Evolutionary conservation across 139 green algal species (phyloP).

Genomic region (Zygnema cylindricum): DNA sequence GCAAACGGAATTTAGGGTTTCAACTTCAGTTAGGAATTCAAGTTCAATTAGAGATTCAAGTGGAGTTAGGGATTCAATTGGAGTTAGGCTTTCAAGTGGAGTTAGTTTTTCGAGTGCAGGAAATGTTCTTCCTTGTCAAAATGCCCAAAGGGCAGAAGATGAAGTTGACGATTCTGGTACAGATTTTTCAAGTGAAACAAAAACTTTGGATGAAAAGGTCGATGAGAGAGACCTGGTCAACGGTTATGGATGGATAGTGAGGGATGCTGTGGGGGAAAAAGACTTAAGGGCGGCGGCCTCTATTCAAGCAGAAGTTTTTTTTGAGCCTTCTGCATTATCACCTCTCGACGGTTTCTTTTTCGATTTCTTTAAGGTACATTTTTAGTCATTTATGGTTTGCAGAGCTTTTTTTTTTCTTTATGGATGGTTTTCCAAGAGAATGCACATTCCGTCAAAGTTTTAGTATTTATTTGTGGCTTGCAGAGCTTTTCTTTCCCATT

Average conservation of each 20-base stretch:
- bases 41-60: too few species aligned
- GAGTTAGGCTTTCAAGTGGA: too few species aligned
- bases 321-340: conserved; percentile 20
- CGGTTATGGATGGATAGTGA: background rate
- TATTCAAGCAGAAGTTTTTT: conserved; percentile 19
- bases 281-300: background rate
- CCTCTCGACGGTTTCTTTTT: conserved; percentile 16
- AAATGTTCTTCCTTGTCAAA: too few species aligned
- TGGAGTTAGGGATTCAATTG: too few species aligned
- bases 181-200: too few species aligned
- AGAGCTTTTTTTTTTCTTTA: background rate
- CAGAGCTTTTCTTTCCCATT: background rate
- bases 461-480: background rate
- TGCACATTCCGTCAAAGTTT: background rate
- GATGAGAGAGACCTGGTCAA: background rate
- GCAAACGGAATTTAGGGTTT: too few species aligned
- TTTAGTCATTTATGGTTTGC: background rate
- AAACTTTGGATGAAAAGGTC: too few species aligned
- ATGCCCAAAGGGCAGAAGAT: too few species aligned
- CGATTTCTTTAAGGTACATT: conserved; percentile 30
- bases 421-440: background rate
- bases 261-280: background rate
- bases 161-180: too few species aligned
- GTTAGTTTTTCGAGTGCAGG: too few species aligned
- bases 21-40: too few species aligned